These are phyloP conservation scores for Pachysandra terminalis DNA, from an alignment of 164 flowering plant genomes.

Conservation along the genomic window DNA sequence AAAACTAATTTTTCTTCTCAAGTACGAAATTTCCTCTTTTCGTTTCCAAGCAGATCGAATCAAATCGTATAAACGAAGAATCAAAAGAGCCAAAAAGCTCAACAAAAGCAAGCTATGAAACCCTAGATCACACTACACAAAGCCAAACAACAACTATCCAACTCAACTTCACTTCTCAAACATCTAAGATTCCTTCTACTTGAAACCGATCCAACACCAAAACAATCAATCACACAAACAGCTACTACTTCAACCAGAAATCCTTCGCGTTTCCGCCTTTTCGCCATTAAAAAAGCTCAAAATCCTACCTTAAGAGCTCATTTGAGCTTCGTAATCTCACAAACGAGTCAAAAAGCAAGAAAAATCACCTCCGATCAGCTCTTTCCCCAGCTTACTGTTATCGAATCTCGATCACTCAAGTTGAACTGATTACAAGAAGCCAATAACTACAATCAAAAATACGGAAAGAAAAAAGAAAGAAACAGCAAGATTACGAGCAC, in stretches of 20 bases:
- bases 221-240: neutral
- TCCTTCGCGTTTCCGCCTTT: slow-evolving; percentile 8
- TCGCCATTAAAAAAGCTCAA: neutral
- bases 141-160: neutral
- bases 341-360: neutral
- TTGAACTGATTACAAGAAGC: neutral
- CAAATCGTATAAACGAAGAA: slow-evolving; percentile 1
- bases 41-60: slow-evolving; percentile 5
- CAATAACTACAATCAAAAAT: neutral
- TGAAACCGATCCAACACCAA: neutral
- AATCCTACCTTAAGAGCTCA: neutral
- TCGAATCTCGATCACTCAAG: neutral
- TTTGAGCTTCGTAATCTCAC: neutral
- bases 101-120: neutral
- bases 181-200: neutral
- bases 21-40: neutral
- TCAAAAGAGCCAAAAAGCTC: neutral
- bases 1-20: neutral
- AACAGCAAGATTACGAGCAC: neutral
- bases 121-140: neutral
- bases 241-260: slow-evolving; percentile 9
- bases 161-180: neutral
- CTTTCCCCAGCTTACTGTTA: neutral
- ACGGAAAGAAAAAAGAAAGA: neutral
- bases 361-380: neutral